Base-by-base conservation (phyloP, 306 rosid species). In the Sicyos edulis region DNA sequence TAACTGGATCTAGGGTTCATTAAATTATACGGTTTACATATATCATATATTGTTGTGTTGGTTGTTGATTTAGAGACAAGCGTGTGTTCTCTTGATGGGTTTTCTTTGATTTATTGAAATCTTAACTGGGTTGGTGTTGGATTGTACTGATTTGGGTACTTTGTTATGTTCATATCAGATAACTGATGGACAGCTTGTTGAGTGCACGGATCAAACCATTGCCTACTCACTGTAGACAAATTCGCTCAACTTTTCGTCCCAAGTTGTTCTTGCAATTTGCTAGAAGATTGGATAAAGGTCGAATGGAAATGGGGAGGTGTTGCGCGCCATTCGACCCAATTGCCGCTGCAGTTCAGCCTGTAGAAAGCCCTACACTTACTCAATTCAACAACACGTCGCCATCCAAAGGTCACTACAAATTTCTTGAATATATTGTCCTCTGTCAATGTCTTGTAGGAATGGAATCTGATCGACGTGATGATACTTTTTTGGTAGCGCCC, bases 101-200 rank as follows among this genome's bases (percentile, higher is more conserved):
- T 71, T 71, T 20, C 29, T 53, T 24, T 71, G n/a, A 53, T 71
- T 22, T n/a, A 4, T 42, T 26, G 26, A 52, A 15, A 29, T 66
- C 19, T n/a, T 47, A 34, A 51, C 22, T 71, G 53, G 24, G 32
- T 32, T n/a, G 37, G 37, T 32, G 37, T 32, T 72, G 61, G 37
- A 54, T n/a, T 56, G 75, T 11, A 44, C n/a, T 50, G 26, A 50
- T 74, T 20, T 60, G 53, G 65, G 11, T 29, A 17, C 17, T 60
- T 10, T 60, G 16, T 42, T 59, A 5, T 61, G 77, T 54, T 76
- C 54, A 52, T 59, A 61, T 22, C 76, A 54, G 83, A 59, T 22
- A 54, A 54, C 79, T 57, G 71, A 87, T 85, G 88, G 88, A 85
- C 61, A 82, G 85, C 26, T 81, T 85, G 76, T 58, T 80, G 80